Evolutionary conservation across 2,329 filamentous ascomycete species (phyloP).

Genomic region (Paraphaeosphaeria sporulosa): DNA sequence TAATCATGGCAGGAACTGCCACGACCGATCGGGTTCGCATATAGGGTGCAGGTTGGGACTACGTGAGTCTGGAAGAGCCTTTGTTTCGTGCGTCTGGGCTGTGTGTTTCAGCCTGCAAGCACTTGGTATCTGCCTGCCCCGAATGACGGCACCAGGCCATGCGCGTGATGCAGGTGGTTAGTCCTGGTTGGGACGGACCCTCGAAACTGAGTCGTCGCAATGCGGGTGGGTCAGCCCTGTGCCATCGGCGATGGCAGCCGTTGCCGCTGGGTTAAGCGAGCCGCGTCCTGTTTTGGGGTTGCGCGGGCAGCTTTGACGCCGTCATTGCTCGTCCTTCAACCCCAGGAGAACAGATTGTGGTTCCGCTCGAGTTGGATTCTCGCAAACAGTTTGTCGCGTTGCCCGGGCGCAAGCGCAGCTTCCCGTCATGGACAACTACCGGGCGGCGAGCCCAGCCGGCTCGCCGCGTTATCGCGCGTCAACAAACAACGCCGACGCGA

Average conservation of each 20-base stretch:
- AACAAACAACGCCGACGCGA: conserved; percentile 48
- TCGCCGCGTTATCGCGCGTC: conserved; percentile 24
- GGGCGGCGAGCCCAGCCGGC: conserved; percentile 5
- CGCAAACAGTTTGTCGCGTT: conserved; percentile 7
- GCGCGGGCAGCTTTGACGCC: conserved; percentile 1
- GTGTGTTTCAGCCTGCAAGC: not conserved
- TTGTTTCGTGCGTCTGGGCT: no score
- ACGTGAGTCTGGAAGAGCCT: no score
- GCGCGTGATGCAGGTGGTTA: not conserved
- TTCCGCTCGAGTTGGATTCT: not conserved
- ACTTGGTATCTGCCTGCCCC: not conserved
- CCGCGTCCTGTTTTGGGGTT: conserved; percentile 8
- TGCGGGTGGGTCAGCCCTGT: conserved; percentile 9
- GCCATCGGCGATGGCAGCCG: conserved; percentile 4
- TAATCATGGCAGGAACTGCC: no score
- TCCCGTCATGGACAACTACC: conserved; percentile 4
- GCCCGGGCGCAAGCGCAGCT: not conserved
- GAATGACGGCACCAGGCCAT: no score
- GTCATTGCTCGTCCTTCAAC: conserved; percentile 7
- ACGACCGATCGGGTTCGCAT: no score
- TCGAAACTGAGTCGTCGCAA: not conserved
- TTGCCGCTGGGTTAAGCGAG: not conserved
- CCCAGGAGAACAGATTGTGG: conserved; percentile 14
- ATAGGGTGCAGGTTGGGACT: no score
- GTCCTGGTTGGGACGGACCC: not conserved